phyloP scores from a whole-genome alignment of 2,329 filamentous ascomycete species.

The Knufia fluminis region DNA sequence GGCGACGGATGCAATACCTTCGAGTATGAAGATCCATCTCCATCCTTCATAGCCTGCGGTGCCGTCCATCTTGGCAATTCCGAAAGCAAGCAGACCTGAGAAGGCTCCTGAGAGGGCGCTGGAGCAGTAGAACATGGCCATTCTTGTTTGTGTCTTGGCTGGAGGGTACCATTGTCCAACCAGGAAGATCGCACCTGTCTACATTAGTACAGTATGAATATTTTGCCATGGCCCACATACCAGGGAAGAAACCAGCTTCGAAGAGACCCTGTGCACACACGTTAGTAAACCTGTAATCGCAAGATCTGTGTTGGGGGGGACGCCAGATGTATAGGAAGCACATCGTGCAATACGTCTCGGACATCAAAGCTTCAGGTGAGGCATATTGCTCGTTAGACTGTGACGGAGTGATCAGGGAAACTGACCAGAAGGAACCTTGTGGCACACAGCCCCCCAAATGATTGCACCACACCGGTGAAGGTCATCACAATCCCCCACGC shows the following conservation, averaged over 20 bases:
- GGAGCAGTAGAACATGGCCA: conserved; percentile 17
- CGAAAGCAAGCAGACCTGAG: conserved; percentile 57
- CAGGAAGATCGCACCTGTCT: conserved; percentile 5
- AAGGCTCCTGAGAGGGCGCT: conserved; percentile 62
- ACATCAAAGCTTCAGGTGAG: no score
- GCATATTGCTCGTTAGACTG: no score
- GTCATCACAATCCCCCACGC: conserved; percentile 19
- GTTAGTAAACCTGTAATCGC: no score
- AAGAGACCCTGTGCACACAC: no score
- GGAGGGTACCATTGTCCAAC: conserved; percentile 21
- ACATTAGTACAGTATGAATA: not conserved
- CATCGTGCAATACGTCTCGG: no score
- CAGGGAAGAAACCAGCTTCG: conserved; percentile 24
- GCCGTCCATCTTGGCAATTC: conserved; percentile 51
- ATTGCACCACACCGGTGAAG: conserved; percentile 20
- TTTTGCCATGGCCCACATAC: not conserved
- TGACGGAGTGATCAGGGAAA: no score
- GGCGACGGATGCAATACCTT: conserved; percentile 49
- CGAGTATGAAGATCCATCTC: conserved; percentile 58
- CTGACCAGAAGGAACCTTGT: conserved; percentile 30
- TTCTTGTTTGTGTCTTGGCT: conserved; percentile 19
- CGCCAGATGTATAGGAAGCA: no score
- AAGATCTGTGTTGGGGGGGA: no score
- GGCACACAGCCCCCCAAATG: conserved; percentile 23
- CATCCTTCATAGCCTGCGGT: conserved; percentile 52